Conservation (phyloP, 108 stramenopile species). For the Seminavis robusta region DNA sequence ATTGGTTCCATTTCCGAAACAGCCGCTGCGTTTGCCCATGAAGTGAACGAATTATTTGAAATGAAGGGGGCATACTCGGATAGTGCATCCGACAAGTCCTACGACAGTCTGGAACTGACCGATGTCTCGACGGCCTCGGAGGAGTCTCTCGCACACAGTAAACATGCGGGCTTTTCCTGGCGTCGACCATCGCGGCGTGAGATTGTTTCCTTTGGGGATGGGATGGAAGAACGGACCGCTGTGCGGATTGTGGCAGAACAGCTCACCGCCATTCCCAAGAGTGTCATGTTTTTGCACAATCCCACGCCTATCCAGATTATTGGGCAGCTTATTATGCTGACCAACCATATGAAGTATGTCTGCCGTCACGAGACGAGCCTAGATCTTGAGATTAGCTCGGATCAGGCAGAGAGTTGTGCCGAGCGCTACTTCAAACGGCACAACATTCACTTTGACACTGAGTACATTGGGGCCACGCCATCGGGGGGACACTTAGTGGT, state of each 20-base stretch:
- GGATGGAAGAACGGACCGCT: slow-evolving; percentile 85
- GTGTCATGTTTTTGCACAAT: slow-evolving; percentile 72
- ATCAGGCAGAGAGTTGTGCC: slow-evolving; percentile 76
- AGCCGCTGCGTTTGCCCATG: slow-evolving; percentile 93
- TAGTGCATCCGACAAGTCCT: slow-evolving; percentile 14
- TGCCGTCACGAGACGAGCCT: slow-evolving; percentile 45
- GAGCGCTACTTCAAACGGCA: slow-evolving; percentile 44
- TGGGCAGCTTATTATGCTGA: slow-evolving; percentile 79
- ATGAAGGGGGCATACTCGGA: slow-evolving; percentile 40
- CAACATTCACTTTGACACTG: too few species aligned
- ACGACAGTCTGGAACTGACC: slow-evolving; percentile 51
- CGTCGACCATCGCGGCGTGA: slow-evolving; percentile 30
- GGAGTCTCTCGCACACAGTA: too few species aligned
- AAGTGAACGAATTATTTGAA: slow-evolving; percentile 81
- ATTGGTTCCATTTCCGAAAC: too few species aligned
- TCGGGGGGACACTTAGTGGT: too few species aligned
- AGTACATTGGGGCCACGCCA: too few species aligned
- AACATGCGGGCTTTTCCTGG: slow-evolving; percentile 9
- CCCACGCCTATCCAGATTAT: slow-evolving; percentile 76
- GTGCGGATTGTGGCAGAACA: slow-evolving; percentile 83
- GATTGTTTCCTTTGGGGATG: slow-evolving; percentile 87
- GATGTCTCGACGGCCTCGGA: slow-evolving; percentile 48
- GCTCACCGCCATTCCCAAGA: slow-evolving; percentile 64
- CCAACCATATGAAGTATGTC: slow-evolving; percentile 76
- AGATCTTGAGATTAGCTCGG: slow-evolving; percentile 70